A percentile compares a stretch with the other conserved stretches of the same genome.
Conservation (phyloP, 768 basidiomycete species). For the Hebeloma cylindrosporum region DNA sequence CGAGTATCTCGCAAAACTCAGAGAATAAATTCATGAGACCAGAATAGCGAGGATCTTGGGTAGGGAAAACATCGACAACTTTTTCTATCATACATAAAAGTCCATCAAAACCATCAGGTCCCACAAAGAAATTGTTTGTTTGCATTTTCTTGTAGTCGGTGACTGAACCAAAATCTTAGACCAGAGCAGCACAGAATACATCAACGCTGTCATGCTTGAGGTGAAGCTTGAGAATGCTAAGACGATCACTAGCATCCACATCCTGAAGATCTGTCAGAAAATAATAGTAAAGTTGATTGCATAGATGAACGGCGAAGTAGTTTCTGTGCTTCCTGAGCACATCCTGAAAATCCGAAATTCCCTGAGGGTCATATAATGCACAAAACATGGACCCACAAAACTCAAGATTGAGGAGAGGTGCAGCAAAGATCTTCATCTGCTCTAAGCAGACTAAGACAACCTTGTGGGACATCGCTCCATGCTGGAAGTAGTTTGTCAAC, state of each 20-base stretch:
- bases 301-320: background rate
- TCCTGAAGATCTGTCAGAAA: background rate
- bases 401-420: background rate
- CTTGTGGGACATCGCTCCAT: background rate
- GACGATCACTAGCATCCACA: background rate
- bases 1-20: background rate
- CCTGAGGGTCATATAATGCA: slow-evolving; percentile 2
- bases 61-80: background rate
- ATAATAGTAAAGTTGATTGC: background rate
- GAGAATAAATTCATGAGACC: background rate
- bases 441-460: background rate
- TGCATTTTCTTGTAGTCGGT: background rate
- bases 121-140: background rate
- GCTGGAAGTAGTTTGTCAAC: background rate
- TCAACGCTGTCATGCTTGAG: background rate
- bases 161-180: slow-evolving; percentile 2
- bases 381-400: background rate
- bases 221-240: background rate
- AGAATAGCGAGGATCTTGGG: background rate
- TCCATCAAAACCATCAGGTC: slow-evolving; percentile 2
- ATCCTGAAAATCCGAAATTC: slow-evolving; percentile 1
- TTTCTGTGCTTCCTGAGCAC: background rate
- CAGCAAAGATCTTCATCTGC: background rate
- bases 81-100: background rate
- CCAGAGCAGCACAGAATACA: background rate